phyloP scores from a whole-genome alignment of 2,329 filamentous ascomycete species.

The Boeremia exigua region DNA sequence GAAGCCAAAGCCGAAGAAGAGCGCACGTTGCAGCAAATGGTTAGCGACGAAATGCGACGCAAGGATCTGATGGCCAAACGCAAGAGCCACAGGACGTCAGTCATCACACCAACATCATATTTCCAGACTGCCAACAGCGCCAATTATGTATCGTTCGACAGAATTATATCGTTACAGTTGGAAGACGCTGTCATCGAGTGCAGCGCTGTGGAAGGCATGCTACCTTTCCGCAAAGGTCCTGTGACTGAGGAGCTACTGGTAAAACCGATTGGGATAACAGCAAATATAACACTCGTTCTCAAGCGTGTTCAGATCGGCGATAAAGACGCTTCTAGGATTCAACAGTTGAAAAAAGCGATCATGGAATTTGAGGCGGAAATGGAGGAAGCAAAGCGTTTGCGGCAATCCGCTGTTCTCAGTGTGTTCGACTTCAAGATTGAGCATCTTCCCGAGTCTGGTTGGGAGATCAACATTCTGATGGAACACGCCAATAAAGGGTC shows the following conservation, averaged over 20 bases:
- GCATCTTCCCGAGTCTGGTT: conserved; percentile 57
- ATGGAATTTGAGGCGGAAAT: conserved; percentile 78
- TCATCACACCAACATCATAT: conserved; percentile 41
- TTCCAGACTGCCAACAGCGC: conserved; percentile 47
- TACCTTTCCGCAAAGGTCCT: conserved; percentile 68
- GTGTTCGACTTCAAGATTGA: conserved; percentile 82
- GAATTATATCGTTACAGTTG: conserved; percentile 68
- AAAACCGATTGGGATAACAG: conserved; percentile 65
- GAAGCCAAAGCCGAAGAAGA: conserved; percentile 70
- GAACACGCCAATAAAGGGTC: conserved; percentile 84
- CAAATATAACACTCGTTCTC: conserved; percentile 65
- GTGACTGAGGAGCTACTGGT: conserved; percentile 75
- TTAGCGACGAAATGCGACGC: conserved; percentile 75
- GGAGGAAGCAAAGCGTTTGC: conserved; percentile 74
- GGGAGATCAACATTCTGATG: conserved; percentile 77
- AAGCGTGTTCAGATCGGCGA: conserved; percentile 52
- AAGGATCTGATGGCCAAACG: conserved; percentile 65
- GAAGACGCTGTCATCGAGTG: conserved; percentile 68
- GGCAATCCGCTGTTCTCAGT: conserved; percentile 77
- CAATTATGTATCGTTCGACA: conserved; percentile 67
- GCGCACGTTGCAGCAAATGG: conserved; percentile 70
- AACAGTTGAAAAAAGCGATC: conserved; percentile 76
- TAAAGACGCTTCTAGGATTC: conserved; percentile 66
- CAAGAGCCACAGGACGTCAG: conserved; percentile 58
- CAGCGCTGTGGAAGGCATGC: conserved; percentile 70